phyloP scores from a whole-genome alignment of 768 basidiomycete genomes.

The Leccinum uliginosum region DNA sequence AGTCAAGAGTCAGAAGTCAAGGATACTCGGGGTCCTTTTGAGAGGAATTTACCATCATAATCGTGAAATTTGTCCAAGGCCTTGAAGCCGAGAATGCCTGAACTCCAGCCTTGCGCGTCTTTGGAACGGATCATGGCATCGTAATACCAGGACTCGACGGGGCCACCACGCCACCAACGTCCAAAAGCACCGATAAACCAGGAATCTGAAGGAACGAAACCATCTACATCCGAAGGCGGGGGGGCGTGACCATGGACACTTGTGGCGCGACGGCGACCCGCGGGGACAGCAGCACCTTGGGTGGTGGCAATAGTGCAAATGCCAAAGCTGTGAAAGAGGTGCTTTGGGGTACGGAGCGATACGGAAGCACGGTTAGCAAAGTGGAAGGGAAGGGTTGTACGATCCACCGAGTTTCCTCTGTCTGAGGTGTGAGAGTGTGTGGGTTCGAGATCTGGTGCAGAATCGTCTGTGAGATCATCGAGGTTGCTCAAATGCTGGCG shows the following conservation, averaged over 20 bases:
- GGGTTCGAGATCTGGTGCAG: constrained; percentile 32
- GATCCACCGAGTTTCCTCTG: constrained; percentile 17
- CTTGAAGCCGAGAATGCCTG: constrained; percentile 75
- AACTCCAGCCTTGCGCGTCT: constrained; percentile 71
- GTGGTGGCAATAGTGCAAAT: constrained; percentile 76
- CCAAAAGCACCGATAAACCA: constrained; percentile 93
- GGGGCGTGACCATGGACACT: constrained; percentile 15
- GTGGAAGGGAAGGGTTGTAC: constrained; percentile 48
- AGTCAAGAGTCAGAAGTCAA: constrained; percentile 9
- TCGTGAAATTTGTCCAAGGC: constrained; percentile 66
- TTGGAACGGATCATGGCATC: constrained; percentile 59
- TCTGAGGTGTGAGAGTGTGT: constrained; percentile 22
- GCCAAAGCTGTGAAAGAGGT: constrained; percentile 80
- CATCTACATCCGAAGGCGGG: constrained; percentile 35
- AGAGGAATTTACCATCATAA: constrained; percentile 50
- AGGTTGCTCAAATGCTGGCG: constrained; percentile 88
- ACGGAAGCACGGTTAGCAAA: constrained; percentile 93
- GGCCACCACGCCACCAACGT: constrained; percentile 83
- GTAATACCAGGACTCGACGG: constrained; percentile 77
- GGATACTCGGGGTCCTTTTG: background rate
- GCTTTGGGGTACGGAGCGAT: constrained; percentile 87
- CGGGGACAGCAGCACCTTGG: constrained; percentile 30
- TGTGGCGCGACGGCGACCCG: constrained; percentile 56
- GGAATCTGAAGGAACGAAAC: constrained; percentile 61
- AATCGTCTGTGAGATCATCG: constrained; percentile 61